These are phyloP conservation scores for Lolium rigidum DNA, from an alignment of 176 grass and related monocot genomes.

Conservation along the genomic window DNA sequence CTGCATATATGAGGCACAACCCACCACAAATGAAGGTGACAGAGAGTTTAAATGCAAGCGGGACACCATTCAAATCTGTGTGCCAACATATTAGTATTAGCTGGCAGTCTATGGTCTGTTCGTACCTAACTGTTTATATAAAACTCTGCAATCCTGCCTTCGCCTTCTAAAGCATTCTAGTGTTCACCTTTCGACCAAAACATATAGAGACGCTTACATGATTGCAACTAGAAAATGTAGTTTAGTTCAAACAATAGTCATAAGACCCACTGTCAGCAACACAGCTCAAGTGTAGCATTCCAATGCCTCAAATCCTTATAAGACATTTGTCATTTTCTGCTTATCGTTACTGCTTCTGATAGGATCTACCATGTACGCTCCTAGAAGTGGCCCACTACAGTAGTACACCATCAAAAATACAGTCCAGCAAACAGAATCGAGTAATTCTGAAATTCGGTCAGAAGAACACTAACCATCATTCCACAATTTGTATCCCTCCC, in stretches of 20 bases:
- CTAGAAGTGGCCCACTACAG: background rate
- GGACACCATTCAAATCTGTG: background rate
- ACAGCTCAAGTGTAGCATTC: constrained; percentile 15
- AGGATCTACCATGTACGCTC: background rate
- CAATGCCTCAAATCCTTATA: background rate
- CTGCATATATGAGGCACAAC: constrained; percentile 13
- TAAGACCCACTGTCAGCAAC: background rate
- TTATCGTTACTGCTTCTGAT: background rate
- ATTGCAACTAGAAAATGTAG: background rate
- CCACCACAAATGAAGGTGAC: background rate
- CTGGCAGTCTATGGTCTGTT: background rate
- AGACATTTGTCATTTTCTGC: background rate
- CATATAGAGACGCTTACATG: background rate
- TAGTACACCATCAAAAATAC: background rate
- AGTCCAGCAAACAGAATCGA: constrained; percentile 22
- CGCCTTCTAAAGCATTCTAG: background rate
- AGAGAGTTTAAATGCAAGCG: background rate
- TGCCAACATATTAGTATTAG: background rate
- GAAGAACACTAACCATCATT: background rate
- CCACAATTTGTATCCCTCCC: background rate
- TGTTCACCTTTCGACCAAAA: background rate
- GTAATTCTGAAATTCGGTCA: constrained; percentile 8
- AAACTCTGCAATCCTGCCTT: background rate
- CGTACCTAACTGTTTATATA: background rate
- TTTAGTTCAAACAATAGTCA: constrained; percentile 7